A percentile compares a stretch with the other conserved stretches of the same genome.
Conservation (phyloP, 768 basidiomycete genomes). For the Tylopilus intermedius region DNA sequence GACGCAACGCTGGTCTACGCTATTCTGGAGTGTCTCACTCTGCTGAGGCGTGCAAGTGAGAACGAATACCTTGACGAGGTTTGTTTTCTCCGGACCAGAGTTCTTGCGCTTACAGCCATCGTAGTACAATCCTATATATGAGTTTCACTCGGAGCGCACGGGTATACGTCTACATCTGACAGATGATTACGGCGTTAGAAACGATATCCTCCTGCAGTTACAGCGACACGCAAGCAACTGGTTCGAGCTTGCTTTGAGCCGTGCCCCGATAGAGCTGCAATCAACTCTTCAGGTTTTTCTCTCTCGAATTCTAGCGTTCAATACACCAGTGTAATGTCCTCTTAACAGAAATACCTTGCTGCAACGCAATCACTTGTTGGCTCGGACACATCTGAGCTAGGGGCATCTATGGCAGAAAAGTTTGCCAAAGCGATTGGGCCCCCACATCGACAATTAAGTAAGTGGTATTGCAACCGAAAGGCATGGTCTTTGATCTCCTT, state of each 20-base stretch:
- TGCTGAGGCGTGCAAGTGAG: constrained; percentile 83
- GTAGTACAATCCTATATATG: constrained; percentile 84
- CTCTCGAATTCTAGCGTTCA: neutral
- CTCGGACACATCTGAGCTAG: constrained; percentile 81
- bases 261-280: constrained; percentile 89
- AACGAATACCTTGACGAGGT: constrained; percentile 92
- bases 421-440: constrained; percentile 80
- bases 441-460: constrained; percentile 71
- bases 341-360: constrained; percentile 79
- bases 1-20: constrained; percentile 82
- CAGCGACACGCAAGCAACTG: constrained; percentile 72
- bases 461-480: constrained; percentile 18
- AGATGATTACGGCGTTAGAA: constrained; percentile 81
- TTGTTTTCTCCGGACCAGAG: constrained; percentile 11
- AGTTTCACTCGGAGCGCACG: constrained; percentile 74
- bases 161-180: constrained; percentile 74
- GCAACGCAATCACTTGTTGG: constrained; percentile 63
- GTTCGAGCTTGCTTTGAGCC: constrained; percentile 81
- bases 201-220: constrained; percentile 74
- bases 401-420: constrained; percentile 83
- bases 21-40: constrained; percentile 86
- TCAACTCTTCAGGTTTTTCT: constrained; percentile 76
- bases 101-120: neutral
- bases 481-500: neutral
- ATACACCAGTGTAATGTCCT: neutral